Percentiles rank a stretch among this genome's conserved stretches.
Conservation (phyloP, 306 rosid genomes). For the Cicer cuneatum region DNA sequence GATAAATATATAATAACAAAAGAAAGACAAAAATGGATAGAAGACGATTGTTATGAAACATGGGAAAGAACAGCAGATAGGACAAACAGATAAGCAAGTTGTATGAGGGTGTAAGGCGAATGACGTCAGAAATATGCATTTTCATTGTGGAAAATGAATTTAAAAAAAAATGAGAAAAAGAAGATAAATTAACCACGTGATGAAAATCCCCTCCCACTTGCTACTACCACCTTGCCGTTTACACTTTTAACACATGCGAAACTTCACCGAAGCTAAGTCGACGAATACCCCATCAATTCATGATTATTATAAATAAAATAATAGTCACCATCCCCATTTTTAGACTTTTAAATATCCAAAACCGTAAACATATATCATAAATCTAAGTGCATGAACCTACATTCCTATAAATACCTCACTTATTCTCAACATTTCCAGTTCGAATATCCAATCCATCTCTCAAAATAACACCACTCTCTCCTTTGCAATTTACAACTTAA, state of each 20-base stretch:
- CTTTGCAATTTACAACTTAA: not conserved
- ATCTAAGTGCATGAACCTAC: conserved; percentile 62
- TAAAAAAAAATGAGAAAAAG: not conserved
- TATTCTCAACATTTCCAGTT: not conserved
- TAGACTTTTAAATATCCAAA: not conserved
- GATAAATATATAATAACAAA: too few species aligned
- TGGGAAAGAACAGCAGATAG: not conserved
- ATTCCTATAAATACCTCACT: conserved; percentile 52
- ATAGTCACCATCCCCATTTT: not conserved
- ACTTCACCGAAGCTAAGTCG: conserved; percentile 52
- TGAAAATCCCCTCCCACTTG: conserved; percentile 43
- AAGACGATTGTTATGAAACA: too few species aligned
- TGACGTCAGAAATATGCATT: conserved; percentile 46
- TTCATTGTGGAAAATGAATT: conserved; percentile 8
- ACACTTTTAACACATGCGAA: conserved; percentile 54
- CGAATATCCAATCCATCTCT: conserved; percentile 45
- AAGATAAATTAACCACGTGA: conserved; percentile 57
- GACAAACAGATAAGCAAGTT: conserved; percentile 48
- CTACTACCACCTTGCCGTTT: conserved; percentile 38
- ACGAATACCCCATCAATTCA: conserved; percentile 23
- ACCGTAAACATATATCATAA: not conserved
- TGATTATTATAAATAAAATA: not conserved
- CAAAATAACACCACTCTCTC: not conserved
- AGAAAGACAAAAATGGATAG: too few species aligned
- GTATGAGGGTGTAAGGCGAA: conserved; percentile 33